phyloP scores from a whole-genome alignment of 148 eudicot species.

The Fagopyrum esculentum region DNA sequence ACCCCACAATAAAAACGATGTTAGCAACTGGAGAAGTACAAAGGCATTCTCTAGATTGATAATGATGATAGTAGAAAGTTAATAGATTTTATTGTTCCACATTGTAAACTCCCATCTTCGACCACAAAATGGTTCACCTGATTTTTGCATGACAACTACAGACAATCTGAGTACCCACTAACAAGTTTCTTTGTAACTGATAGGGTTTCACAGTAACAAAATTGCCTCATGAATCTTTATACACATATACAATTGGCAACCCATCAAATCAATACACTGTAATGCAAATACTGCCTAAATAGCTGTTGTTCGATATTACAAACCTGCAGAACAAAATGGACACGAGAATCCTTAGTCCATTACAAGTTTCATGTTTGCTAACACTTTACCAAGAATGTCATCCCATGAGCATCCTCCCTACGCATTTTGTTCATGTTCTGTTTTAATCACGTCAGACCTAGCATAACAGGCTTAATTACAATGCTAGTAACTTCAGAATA shows the following conservation, averaged over 20 bases:
- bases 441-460: neutral
- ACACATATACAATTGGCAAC: too few relatives aligned
- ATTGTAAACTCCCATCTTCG: neutral
- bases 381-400: neutral
- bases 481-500: neutral
- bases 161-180: neutral
- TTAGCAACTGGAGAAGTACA: neutral
- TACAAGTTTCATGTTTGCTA: neutral
- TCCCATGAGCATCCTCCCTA: neutral
- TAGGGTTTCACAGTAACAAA: too few relatives aligned
- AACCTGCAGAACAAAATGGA: neutral
- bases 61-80: neutral
- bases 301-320: too few relatives aligned
- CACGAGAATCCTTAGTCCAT: neutral
- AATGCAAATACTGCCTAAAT: too few relatives aligned
- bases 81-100: neutral
- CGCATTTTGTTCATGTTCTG: neutral
- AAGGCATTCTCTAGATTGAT: neutral
- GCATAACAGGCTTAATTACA: neutral
- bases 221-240: too few relatives aligned
- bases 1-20: constrained; percentile 13
- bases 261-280: too few relatives aligned
- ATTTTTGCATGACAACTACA: neutral
- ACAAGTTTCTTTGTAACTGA: too few relatives aligned
- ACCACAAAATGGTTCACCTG: neutral